These are phyloP conservation scores for Phaeophleospora eucalypticola DNA, from an alignment of 2,329 filamentous ascomycete species.

Conservation along the genomic window DNA sequence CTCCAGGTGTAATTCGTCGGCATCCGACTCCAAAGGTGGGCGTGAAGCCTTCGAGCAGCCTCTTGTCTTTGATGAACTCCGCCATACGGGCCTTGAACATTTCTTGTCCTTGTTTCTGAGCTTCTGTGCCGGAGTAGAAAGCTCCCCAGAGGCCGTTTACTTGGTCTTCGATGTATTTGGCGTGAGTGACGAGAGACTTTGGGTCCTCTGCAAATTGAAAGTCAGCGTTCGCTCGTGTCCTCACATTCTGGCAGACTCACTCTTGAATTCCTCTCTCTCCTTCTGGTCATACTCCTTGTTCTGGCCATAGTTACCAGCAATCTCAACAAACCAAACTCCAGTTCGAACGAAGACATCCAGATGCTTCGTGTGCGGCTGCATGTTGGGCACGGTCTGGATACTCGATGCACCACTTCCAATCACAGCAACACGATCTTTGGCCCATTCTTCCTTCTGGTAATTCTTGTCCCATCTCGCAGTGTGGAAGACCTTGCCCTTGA, in stretches of 20 bases:
- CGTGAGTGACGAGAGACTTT: slow-evolving; percentile 40
- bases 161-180: slow-evolving; percentile 33
- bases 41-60: slow-evolving; percentile 46
- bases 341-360: slow-evolving; percentile 47
- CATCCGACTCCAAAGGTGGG: slow-evolving; percentile 47
- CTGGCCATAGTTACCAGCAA: slow-evolving; percentile 44
- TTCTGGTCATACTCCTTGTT: slow-evolving; percentile 44
- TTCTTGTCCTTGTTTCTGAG: slow-evolving; percentile 38
- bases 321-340: slow-evolving; percentile 38
- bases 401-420: slow-evolving; percentile 35
- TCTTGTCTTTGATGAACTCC: slow-evolving; percentile 50
- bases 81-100: slow-evolving; percentile 44
- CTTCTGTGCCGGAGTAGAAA: slow-evolving; percentile 43
- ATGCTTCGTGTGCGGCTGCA: slow-evolving; percentile 36
- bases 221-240: background rate
- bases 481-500: slow-evolving; percentile 36
- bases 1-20: slow-evolving; percentile 50
- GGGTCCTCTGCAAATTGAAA: slow-evolving; percentile 31
- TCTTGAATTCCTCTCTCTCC: slow-evolving; percentile 41
- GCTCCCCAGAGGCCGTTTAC: slow-evolving; percentile 46
- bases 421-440: slow-evolving; percentile 29
- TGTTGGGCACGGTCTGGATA: slow-evolving; percentile 38
- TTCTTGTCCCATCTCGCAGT: slow-evolving; percentile 31
- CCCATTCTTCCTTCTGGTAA: slow-evolving; percentile 30
- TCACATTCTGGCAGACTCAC: background rate